Evolutionary conservation across 352 stramenopile species (phyloP).

Genomic region (Globisporangium abappressorium): DNA sequence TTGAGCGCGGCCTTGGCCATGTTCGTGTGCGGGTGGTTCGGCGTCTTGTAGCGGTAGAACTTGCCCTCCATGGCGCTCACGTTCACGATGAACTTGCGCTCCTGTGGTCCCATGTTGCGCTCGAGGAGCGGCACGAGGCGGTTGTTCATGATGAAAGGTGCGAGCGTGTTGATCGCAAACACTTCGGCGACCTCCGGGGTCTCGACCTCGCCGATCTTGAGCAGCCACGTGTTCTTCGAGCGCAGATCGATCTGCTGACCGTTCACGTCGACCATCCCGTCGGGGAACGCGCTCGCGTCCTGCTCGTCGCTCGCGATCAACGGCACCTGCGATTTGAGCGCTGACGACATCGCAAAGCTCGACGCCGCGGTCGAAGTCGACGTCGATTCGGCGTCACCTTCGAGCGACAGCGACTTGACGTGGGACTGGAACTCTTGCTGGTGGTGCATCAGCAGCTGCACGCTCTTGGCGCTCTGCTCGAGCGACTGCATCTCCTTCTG

Average conservation of each 20-base stretch:
- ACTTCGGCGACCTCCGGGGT: slow-evolving; percentile 85
- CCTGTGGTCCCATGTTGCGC: slow-evolving; percentile 32
- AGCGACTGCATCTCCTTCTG: slow-evolving; percentile 80
- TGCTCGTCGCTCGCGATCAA: slow-evolving; percentile 73
- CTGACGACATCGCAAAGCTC: slow-evolving; percentile 61
- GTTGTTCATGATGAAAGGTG: slow-evolving; percentile 97
- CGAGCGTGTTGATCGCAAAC: slow-evolving; percentile 94
- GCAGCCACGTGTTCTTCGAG: slow-evolving; percentile 93
- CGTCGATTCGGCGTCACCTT: not conserved
- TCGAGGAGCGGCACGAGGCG: slow-evolving; percentile 89
- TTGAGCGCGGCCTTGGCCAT: slow-evolving; percentile 98
- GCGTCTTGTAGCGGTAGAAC: slow-evolving; percentile 97
- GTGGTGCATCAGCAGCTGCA: slow-evolving; percentile 75
- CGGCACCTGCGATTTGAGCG: slow-evolving; percentile 80
- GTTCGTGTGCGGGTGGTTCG: slow-evolving; percentile 97
- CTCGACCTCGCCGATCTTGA: slow-evolving; percentile 93
- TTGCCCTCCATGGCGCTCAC: slow-evolving; percentile 98
- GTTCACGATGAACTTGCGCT: slow-evolving; percentile 95
- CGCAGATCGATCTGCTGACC: slow-evolving; percentile 95
- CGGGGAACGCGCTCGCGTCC: slow-evolving; percentile 54
- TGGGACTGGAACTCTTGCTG: slow-evolving; percentile 76
- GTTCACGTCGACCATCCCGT: slow-evolving; percentile 92
- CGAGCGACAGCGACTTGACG: slow-evolving; percentile 53
- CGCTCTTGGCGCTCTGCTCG: slow-evolving; percentile 40
- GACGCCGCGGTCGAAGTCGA: slow-evolving; percentile 13